Evolutionary conservation across 2,329 filamentous ascomycete genomes (phyloP).

Genomic region (Magnaporthiopsis rhizophila): DNA sequence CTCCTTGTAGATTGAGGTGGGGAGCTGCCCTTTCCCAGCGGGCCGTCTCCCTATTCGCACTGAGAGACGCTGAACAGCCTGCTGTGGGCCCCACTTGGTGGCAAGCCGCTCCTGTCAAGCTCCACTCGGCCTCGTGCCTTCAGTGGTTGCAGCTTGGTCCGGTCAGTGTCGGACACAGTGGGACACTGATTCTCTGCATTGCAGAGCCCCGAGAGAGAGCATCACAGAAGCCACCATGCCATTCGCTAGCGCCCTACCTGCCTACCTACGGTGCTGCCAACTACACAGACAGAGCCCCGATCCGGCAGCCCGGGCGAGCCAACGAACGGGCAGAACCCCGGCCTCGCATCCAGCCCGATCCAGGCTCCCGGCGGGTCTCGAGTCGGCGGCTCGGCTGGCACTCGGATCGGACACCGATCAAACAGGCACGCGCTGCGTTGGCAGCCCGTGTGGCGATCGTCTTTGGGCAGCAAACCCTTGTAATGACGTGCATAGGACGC

Average conservation of each 20-base stretch:
- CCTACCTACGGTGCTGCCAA: no score
- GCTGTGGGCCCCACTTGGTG: not conserved
- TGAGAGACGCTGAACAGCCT: not conserved
- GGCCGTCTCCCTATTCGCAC: not conserved
- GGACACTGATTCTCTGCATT: no score
- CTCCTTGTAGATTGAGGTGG: not conserved
- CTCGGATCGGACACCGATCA: not conserved
- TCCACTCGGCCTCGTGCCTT: not conserved
- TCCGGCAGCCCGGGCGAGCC: not conserved
- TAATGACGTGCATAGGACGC: not conserved
- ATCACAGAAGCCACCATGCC: no score
- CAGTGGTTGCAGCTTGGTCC: not conserved
- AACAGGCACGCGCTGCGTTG: not conserved
- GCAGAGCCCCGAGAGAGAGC: no score
- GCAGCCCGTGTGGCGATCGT: not conserved
- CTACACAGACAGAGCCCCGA: not conserved
- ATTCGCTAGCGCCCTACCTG: no score
- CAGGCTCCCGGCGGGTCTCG: not conserved
- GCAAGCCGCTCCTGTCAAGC: not conserved
- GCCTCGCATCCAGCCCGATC: not conserved
- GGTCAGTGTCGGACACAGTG: not conserved
- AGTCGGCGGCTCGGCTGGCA: not conserved
- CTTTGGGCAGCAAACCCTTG: not conserved
- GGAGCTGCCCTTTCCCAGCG: not conserved
- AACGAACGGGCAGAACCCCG: not conserved